Evolutionary conservation across 331 rosid species (phyloP).

Genomic region (Erythrophleum ivorense): DNA sequence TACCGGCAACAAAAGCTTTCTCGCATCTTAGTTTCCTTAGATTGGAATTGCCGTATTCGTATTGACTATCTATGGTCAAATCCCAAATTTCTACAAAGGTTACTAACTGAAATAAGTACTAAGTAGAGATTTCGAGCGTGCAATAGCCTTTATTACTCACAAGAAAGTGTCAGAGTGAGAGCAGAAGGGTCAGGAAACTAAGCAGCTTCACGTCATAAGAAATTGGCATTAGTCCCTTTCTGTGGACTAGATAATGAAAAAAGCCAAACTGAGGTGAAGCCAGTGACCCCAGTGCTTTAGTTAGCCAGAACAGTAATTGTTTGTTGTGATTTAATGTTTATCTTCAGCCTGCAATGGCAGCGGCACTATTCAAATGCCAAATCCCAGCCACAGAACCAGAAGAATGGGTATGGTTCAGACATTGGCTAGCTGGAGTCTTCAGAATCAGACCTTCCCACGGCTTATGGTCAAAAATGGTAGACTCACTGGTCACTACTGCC

Average conservation of each 20-base stretch:
- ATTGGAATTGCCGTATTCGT: neutral
- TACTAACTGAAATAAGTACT: constrained; percentile 5
- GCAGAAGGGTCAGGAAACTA: constrained; percentile 34
- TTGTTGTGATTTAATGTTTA: constrained; percentile 40
- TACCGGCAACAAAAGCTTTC: neutral
- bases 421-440: constrained; percentile 49
- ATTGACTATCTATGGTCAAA: neutral
- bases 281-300: constrained; percentile 34
- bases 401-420: constrained; percentile 50
- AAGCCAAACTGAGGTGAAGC: constrained; percentile 31
- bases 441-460: constrained; percentile 30
- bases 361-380: constrained; percentile 6
- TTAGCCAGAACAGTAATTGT: constrained; percentile 42
- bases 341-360: constrained; percentile 32
- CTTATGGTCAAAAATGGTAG: constrained; percentile 53
- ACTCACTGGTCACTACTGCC: constrained; percentile 30
- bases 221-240: constrained; percentile 40
- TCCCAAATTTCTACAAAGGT: neutral
- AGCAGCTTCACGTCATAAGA: constrained; percentile 19
- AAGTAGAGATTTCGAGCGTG: constrained; percentile 9
- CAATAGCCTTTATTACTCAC: constrained; percentile 2
- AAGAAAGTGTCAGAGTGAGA: constrained; percentile 38
- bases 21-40: neutral
- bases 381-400: constrained; percentile 23
- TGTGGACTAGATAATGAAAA: constrained; percentile 22